A percentile compares a stretch with the other conserved stretches of the same genome.
phyloP scores from a whole-genome alignment of 371 early-diverging fungal genomes.

The Actinomucor elegans region DNA sequence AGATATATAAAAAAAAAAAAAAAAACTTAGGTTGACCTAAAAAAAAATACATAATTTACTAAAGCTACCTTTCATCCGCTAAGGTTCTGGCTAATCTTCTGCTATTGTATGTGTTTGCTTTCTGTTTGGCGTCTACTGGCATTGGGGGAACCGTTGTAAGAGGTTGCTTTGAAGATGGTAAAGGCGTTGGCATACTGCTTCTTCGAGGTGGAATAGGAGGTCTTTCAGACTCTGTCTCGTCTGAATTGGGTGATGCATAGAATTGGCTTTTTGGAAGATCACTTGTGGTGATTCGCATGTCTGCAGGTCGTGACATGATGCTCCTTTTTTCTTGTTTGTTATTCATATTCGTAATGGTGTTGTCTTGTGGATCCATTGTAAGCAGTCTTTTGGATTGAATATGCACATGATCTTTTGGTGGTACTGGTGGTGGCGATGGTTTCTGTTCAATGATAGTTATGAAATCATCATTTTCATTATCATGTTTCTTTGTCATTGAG shows the following conservation, averaged over 20 bases:
- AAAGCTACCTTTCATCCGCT: too few relatives aligned
- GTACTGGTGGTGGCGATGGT: constrained; percentile 12
- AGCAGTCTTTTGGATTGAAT: neutral
- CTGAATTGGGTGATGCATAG: neutral
- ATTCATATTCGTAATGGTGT: neutral
- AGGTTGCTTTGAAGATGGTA: neutral
- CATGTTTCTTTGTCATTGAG: neutral
- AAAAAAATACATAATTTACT: too few relatives aligned
- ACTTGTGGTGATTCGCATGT: constrained; percentile 3
- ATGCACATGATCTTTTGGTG: constrained; percentile 21
- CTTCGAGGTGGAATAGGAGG: constrained; percentile 20
- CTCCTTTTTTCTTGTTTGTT: constrained; percentile 7
- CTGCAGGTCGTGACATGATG: neutral
- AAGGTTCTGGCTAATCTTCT: neutral
- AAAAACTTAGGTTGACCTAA: too few relatives aligned
- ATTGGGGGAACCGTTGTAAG: neutral
- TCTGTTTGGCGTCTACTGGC: neutral
- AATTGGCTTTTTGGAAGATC: constrained; percentile 1
- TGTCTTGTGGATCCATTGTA: neutral
- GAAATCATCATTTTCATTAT: neutral
- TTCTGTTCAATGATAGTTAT: neutral
- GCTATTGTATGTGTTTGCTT: neutral
- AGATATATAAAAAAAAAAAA: too few relatives aligned
- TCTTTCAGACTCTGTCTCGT: neutral
- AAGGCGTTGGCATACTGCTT: constrained; percentile 22